These are phyloP conservation scores for Blepharisma japonicum DNA, from an alignment of 73 alveolate species.

Conservation along the genomic window DNA sequence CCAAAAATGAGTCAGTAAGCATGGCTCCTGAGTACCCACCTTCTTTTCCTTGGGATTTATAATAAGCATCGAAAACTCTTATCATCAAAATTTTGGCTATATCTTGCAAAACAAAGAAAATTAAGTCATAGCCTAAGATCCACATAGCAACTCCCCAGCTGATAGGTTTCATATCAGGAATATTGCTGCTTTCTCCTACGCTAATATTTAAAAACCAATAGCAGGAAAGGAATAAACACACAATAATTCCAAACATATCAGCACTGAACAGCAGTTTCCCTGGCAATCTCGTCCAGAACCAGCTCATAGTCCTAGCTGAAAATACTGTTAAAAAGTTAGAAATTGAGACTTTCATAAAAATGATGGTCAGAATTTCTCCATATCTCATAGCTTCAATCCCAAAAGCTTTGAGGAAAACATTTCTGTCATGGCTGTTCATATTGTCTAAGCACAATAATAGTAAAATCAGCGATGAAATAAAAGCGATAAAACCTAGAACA, in stretches of 20 bases:
- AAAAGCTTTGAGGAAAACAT: background rate
- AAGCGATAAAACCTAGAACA: background rate
- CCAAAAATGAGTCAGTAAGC: slow-evolving; percentile 3
- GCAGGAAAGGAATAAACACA: background rate
- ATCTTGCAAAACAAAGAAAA: background rate
- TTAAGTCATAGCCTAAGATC: background rate
- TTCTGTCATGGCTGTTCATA: background rate
- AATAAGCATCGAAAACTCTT: background rate
- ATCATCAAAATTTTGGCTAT: background rate
- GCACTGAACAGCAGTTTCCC: slow-evolving; percentile 10
- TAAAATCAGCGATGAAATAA: slow-evolving; percentile 6
- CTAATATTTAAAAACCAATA: slow-evolving; percentile 20
- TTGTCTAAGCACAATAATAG: background rate
- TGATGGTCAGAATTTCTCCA: slow-evolving; percentile 18
- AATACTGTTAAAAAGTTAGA: slow-evolving; percentile 24
- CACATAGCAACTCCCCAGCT: background rate
- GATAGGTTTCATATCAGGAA: slow-evolving; percentile 19
- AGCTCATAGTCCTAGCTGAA: slow-evolving; percentile 25
- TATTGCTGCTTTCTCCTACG: slow-evolving; percentile 5
- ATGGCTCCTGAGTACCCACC: slow-evolving; percentile 1
- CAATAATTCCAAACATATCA: background rate
- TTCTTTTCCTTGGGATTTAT: slow-evolving; percentile 13
- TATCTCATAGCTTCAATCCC: slow-evolving; percentile 13
- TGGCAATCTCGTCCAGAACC: slow-evolving; percentile 25
- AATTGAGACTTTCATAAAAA: background rate